These are phyloP conservation scores for Gomphus sp. DNA, from an alignment of 1,284 basidiomycete genomes.

Conservation along the genomic window DNA sequence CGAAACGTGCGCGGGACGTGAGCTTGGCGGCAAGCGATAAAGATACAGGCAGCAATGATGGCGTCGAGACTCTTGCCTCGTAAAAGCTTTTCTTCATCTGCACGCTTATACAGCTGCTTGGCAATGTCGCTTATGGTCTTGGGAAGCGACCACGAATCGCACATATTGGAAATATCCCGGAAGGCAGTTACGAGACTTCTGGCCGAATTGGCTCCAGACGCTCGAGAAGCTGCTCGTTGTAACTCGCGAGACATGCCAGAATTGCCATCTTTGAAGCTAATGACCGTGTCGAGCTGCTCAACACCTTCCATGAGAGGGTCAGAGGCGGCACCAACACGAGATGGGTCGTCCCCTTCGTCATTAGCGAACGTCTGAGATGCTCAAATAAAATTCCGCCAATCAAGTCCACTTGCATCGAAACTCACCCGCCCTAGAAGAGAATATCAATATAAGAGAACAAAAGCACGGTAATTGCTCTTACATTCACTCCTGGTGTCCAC, in stretches of 20 bases:
- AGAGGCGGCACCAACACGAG: slow-evolving; percentile 95
- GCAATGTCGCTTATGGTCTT: slow-evolving; percentile 94
- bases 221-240: slow-evolving; percentile 82
- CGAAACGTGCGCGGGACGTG: slow-evolving; percentile 92
- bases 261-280: slow-evolving; percentile 91
- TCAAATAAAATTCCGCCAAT: slow-evolving; percentile 17
- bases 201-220: slow-evolving; percentile 62
- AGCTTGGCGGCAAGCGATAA: slow-evolving; percentile 93
- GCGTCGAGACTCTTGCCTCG: slow-evolving; percentile 90
- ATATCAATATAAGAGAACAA: slow-evolving; percentile 12
- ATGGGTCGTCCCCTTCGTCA: slow-evolving; percentile 98
- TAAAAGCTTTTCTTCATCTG: slow-evolving; percentile 90
- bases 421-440: slow-evolving; percentile 15
- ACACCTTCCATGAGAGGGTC: slow-evolving; percentile 92
- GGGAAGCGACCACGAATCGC: slow-evolving; percentile 90
- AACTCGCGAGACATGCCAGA: slow-evolving; percentile 89
- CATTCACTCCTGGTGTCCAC: slow-evolving; percentile 98
- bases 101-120: slow-evolving; percentile 95
- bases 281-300: slow-evolving; percentile 89
- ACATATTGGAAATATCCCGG: slow-evolving; percentile 87
- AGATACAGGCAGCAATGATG: slow-evolving; percentile 95
- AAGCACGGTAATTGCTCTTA: slow-evolving; percentile 35
- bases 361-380: slow-evolving; percentile 87
- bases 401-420: slow-evolving; percentile 13
- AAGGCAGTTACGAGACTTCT: slow-evolving; percentile 83